Percentiles rank a stretch among this genome's conserved stretches.
phyloP scores from a whole-genome alignment of 1,284 basidiomycete genomes.

The Somion occarium region DNA sequence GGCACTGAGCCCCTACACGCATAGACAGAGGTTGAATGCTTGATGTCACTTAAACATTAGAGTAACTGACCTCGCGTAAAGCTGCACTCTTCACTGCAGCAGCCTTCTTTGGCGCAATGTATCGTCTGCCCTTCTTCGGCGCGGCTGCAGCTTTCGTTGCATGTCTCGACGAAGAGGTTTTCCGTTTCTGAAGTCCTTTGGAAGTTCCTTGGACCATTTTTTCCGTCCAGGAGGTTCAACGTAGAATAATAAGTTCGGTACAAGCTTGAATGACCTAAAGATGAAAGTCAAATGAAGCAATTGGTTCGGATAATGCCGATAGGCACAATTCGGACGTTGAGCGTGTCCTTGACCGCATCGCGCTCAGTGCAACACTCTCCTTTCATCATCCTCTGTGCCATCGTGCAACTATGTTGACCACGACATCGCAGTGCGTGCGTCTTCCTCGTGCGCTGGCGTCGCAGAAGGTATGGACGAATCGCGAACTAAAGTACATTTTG shows the following conservation, averaged over 20 bases:
- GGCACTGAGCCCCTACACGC: conserved; percentile 66
- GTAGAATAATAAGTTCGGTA: not conserved
- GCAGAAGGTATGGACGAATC: conserved; percentile 11
- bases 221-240: not conserved
- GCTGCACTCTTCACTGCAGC: conserved; percentile 61
- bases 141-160: conserved; percentile 58
- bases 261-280: conserved; percentile 4
- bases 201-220: conserved; percentile 62
- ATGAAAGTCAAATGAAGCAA: not conserved
- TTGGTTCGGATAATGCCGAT: not conserved
- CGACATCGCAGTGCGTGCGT: conserved; percentile 10
- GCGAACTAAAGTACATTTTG: not conserved
- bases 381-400: conserved; percentile 5
- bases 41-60: not conserved
- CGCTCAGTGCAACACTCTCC: conserved; percentile 4
- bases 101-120: conserved; percentile 70
- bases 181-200: conserved; percentile 58
- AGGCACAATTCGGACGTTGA: conserved; percentile 6
- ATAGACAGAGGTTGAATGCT: not conserved
- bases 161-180: conserved; percentile 45
- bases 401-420: conserved; percentile 12
- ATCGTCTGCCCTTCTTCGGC: conserved; percentile 68
- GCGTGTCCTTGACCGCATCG: conserved; percentile 6
- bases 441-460: conserved; percentile 11
- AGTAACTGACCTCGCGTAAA: conserved; percentile 55